phyloP scores from a whole-genome alignment of 1,284 basidiomycete species.

The Heterobasidion parviporum region DNA sequence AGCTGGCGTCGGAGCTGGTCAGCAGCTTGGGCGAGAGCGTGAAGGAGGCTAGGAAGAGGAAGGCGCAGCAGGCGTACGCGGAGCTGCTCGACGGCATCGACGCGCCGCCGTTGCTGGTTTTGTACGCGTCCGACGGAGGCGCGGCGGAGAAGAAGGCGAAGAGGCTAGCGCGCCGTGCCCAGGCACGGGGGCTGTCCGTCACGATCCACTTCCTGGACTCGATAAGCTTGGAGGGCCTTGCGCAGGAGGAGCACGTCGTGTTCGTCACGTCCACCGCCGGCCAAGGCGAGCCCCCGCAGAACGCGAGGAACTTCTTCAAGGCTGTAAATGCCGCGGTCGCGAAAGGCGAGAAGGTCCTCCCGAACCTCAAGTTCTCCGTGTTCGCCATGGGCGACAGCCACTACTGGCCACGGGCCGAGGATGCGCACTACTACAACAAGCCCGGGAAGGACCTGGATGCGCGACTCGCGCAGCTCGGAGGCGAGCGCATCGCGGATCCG shows the following conservation, averaged over 20 bases:
- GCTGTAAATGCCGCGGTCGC: slow-evolving; percentile 64
- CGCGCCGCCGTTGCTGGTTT: slow-evolving; percentile 81
- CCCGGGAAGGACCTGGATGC: slow-evolving; percentile 87
- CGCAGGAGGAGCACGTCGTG: slow-evolving; percentile 75
- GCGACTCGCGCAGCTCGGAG: slow-evolving; percentile 71
- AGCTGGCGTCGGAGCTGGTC: slow-evolving; percentile 80
- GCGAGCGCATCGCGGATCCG: slow-evolving; percentile 60
- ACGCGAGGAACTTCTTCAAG: slow-evolving; percentile 89
- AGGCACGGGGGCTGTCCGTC: slow-evolving; percentile 78
- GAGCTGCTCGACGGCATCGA: slow-evolving; percentile 82
- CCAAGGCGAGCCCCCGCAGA: slow-evolving; percentile 97
- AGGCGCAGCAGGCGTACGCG: slow-evolving; percentile 83
- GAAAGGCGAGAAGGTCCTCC: slow-evolving; percentile 46
- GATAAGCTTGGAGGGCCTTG: slow-evolving; percentile 65
- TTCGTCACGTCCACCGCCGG: slow-evolving; percentile 97
- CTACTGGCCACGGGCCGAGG: slow-evolving; percentile 98
- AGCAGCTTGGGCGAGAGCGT: slow-evolving; percentile 80
- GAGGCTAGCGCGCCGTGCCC: slow-evolving; percentile 76
- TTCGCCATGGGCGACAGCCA: slow-evolving; percentile 98
- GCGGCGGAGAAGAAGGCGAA: slow-evolving; percentile 95
- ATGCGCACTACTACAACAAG: slow-evolving; percentile 98
- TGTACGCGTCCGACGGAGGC: slow-evolving; percentile 94
- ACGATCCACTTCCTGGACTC: slow-evolving; percentile 73
- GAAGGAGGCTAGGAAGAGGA: slow-evolving; percentile 76
- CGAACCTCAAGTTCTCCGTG: slow-evolving; percentile 71